These are phyloP conservation scores for Lactifluus piperatus DNA, from an alignment of 768 basidiomycete genomes.

Conservation along the genomic window DNA sequence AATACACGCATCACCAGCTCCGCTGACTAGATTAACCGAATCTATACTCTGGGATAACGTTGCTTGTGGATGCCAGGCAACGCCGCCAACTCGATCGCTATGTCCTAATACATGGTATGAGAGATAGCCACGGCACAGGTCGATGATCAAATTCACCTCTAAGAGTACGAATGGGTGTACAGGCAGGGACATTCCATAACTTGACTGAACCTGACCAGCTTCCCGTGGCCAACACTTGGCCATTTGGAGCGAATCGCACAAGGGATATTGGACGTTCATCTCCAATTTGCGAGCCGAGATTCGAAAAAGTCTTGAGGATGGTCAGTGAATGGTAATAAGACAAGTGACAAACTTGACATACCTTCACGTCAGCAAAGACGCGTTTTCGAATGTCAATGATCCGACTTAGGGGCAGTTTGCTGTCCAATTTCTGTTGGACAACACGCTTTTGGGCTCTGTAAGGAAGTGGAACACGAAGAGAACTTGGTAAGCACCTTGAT, in stretches of 20 bases:
- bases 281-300: conserved; percentile 95
- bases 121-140: background rate
- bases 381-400: conserved; percentile 92
- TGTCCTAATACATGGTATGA: conserved; percentile 47
- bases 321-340: background rate
- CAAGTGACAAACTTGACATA: conserved; percentile 29
- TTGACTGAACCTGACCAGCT: conserved; percentile 96
- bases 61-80: conserved; percentile 96
- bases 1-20: conserved; percentile 79
- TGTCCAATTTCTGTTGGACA: conserved; percentile 88
- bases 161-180: conserved; percentile 67
- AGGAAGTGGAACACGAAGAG: conserved; percentile 32
- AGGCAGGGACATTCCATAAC: conserved; percentile 91
- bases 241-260: conserved; percentile 92
- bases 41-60: conserved; percentile 60
- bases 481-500: conserved; percentile 72
- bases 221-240: conserved; percentile 78
- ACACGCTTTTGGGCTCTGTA: conserved; percentile 92
- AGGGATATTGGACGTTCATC: conserved; percentile 92
- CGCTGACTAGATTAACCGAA: conserved; percentile 78
- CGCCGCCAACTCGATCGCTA: conserved; percentile 84
- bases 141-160: conserved; percentile 44
- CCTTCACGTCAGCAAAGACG: conserved; percentile 84
- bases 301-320: conserved; percentile 62
- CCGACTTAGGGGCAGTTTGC: conserved; percentile 74